Evolutionary conservation across 129 eudicot species (phyloP).

Genomic region (Dittrichia graveolens): DNA sequence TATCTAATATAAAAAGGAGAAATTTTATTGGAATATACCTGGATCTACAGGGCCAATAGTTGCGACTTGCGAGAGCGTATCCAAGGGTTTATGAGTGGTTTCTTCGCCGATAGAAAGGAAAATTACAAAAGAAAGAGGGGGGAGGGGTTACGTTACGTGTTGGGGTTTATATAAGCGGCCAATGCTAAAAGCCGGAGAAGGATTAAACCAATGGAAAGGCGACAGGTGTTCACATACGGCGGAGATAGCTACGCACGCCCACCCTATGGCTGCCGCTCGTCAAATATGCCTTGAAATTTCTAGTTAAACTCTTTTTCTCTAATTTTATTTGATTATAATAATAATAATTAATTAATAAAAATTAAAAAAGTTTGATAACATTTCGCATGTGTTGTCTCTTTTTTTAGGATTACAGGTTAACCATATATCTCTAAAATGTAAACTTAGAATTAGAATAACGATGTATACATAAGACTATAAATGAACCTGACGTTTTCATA

Average conservation of each 20-base stretch:
- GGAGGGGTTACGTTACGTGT: not conserved
- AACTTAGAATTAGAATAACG: too few relatives aligned
- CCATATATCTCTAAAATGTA: too few relatives aligned
- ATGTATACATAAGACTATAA: too few relatives aligned
- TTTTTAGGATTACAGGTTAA: too few relatives aligned
- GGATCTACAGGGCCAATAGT: not conserved
- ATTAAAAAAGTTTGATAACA: too few relatives aligned
- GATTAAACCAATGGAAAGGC: conserved; percentile 30
- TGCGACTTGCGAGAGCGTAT: conserved; percentile 8
- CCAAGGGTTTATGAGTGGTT: conserved; percentile 1
- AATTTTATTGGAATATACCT: conserved; percentile 12
- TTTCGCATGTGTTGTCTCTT: too few relatives aligned
- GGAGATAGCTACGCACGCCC: conserved; percentile 25
- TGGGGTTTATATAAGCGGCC: conserved; percentile 26
- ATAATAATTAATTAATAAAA: too few relatives aligned
- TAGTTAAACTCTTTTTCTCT: too few relatives aligned
- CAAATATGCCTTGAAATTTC: too few relatives aligned
- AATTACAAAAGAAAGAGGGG: not conserved
- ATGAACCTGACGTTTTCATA: too few relatives aligned
- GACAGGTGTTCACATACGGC: conserved; percentile 42
- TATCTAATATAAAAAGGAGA: not conserved
- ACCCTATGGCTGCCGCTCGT: not conserved
- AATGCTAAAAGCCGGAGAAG: not conserved
- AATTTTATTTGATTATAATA: too few relatives aligned
- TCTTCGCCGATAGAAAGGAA: not conserved